A percentile compares a stretch with the other conserved stretches of the same genome.
These are phyloP conservation scores for Agrocybe chaxingu DNA, from an alignment of 768 basidiomycete genomes.

Conservation along the genomic window DNA sequence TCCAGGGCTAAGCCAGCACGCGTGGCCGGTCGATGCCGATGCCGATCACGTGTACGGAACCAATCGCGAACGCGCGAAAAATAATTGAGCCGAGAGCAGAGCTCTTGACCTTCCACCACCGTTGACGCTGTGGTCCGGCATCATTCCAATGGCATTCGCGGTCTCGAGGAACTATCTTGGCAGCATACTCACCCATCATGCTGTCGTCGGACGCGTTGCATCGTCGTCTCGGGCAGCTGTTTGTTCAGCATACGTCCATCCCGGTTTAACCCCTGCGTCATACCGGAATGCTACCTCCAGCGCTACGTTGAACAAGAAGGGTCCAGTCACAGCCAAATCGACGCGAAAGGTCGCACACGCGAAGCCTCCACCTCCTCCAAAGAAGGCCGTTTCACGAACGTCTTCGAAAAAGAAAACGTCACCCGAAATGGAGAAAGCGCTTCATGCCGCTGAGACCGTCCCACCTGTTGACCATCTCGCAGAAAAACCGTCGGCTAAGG, in stretches of 20 bases:
- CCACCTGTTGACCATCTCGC: slow-evolving; percentile 3
- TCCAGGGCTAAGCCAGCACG: slow-evolving; percentile 22
- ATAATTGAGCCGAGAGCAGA: not conserved
- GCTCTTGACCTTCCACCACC: not conserved
- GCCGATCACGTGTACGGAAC: slow-evolving; percentile 19
- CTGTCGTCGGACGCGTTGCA: slow-evolving; percentile 5
- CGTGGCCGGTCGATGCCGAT: slow-evolving; percentile 28
- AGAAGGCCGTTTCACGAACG: slow-evolving; percentile 1
- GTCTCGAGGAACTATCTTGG: slow-evolving; percentile 16
- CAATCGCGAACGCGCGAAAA: too few relatives aligned
- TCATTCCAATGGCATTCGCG: slow-evolving; percentile 12
- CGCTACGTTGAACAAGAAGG: slow-evolving; percentile 9
- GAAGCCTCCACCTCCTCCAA: slow-evolving; percentile 1
- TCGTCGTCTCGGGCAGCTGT: slow-evolving; percentile 7
- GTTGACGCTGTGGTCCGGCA: not conserved
- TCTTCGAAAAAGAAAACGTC: slow-evolving; percentile 11
- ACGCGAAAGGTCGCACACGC: slow-evolving; percentile 10
- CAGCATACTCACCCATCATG: slow-evolving; percentile 9
- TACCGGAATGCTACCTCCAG: slow-evolving; percentile 17
- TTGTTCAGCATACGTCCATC: slow-evolving; percentile 4
- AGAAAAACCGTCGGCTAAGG: slow-evolving; percentile 9
- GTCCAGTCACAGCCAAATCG: slow-evolving; percentile 11
- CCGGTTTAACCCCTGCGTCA: not conserved
- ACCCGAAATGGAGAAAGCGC: slow-evolving; percentile 9
- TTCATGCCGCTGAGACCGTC: slow-evolving; percentile 2